phyloP scores from a whole-genome alignment of 768 basidiomycete species.

The Boletus edulis region DNA sequence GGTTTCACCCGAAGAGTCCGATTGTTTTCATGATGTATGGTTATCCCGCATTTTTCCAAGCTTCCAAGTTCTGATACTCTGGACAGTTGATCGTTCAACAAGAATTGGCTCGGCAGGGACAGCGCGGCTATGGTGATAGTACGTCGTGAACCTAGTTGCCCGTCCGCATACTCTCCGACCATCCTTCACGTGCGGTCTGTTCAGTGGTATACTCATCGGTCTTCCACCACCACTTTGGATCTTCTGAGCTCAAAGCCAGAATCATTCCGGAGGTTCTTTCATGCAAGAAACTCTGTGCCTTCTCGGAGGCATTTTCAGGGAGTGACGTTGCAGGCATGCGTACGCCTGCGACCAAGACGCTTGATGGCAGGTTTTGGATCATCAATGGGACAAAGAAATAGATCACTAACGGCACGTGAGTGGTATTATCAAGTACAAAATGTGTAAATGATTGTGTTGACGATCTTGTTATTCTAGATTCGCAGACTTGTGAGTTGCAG shows the following conservation, averaged over 20 bases:
- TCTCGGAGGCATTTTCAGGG: not conserved
- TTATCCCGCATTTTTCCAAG: not conserved
- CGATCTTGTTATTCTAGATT: not conserved
- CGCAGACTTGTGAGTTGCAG: not conserved
- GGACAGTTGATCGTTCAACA: conserved; percentile 71
- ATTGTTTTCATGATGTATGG: conserved; percentile 81
- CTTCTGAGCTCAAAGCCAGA: conserved; percentile 42
- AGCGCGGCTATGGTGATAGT: conserved; percentile 82
- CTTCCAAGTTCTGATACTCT: not conserved
- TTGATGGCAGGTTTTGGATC: not conserved
- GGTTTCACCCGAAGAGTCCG: conserved; percentile 44
- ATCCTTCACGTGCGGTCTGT: conserved; percentile 35
- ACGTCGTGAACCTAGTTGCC: conserved; percentile 1
- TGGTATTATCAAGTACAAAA: not conserved
- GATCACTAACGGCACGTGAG: conserved; percentile 1
- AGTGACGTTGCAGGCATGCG: not conserved
- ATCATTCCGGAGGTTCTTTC: not conserved
- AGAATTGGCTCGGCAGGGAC: conserved; percentile 67
- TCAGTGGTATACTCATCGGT: conserved; percentile 43
- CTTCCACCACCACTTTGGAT: conserved; percentile 73
- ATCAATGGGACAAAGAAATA: not conserved
- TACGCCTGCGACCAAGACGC: conserved; percentile 1
- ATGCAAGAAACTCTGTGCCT: not conserved
- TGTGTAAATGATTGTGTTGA: not conserved
- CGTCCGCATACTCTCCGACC: not conserved